These are phyloP conservation scores for Boletus sp. DNA, from an alignment of 768 basidiomycete genomes.

Conservation along the genomic window DNA sequence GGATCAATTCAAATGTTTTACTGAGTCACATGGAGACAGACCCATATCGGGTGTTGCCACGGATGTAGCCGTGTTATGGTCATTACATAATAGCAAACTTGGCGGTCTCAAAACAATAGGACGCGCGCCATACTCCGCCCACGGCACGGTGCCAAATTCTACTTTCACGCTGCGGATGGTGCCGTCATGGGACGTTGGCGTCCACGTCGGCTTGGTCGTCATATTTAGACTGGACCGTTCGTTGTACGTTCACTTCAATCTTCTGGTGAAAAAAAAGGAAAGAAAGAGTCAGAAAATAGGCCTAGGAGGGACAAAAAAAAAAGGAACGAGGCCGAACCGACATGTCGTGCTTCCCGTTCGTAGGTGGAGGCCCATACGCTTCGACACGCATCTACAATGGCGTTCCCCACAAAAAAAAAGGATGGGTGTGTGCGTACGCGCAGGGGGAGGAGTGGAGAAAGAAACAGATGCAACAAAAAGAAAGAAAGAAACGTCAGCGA, in stretches of 20 bases:
- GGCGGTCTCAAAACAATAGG: no score
- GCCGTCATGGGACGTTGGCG: neutral
- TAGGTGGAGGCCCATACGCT: neutral
- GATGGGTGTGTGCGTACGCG: no score
- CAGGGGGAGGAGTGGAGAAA: neutral
- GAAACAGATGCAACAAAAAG: neutral
- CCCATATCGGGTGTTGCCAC: no score
- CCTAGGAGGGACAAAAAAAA: no score
- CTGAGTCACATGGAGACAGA: no score
- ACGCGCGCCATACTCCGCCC: no score
- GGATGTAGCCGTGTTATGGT: no score
- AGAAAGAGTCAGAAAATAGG: neutral
- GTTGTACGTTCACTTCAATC: constrained; percentile 19
- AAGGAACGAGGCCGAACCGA: constrained; percentile 9
- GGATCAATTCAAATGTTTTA: no score
- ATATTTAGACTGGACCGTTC: constrained; percentile 14
- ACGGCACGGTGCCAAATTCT: no score
- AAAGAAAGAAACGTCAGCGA: neutral
- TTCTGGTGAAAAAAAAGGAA: neutral
- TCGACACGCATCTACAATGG: constrained; percentile 2
- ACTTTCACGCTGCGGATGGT: neutral
- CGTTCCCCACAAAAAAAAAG: neutral
- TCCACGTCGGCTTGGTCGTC: constrained; percentile 4
- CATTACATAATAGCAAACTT: no score
- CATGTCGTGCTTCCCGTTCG: neutral